Conservation (phyloP, 345 rosid species). For the Barbarea vulgaris region DNA sequence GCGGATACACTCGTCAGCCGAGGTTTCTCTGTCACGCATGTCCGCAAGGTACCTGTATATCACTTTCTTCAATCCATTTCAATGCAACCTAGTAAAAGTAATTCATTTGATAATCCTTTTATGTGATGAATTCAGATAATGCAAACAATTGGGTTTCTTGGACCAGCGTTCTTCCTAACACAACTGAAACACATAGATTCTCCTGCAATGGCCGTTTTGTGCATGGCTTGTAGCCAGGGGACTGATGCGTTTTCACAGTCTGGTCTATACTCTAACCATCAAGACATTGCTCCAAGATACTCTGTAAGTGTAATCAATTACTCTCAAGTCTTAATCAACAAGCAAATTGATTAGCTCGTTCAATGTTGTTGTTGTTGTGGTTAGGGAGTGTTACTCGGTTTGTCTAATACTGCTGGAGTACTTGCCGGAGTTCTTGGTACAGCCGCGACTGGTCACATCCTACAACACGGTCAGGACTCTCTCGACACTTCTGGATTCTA, state of each 20-base stretch:
- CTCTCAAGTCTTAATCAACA: neutral
- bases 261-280: constrained; percentile 92
- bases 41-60: constrained; percentile 70
- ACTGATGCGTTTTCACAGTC: constrained; percentile 97
- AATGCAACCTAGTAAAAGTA: neutral
- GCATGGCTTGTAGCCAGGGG: constrained; percentile 92
- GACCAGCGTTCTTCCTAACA: constrained; percentile 94
- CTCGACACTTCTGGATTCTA: constrained; percentile 3
- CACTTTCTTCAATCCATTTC: constrained; percentile 14
- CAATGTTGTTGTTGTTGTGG: constrained; percentile 5
- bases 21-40: constrained; percentile 77
- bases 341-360: neutral
- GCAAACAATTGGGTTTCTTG: constrained; percentile 96
- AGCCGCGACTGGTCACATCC: constrained; percentile 88
- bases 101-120: neutral
- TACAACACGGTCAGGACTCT: constrained; percentile 72
- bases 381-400: constrained; percentile 90
- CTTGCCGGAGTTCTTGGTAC: constrained; percentile 96
- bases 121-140: constrained; percentile 59
- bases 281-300: constrained; percentile 95
- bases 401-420: constrained; percentile 94
- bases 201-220: constrained; percentile 67
- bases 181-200: constrained; percentile 89
- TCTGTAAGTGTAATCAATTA: constrained; percentile 56
- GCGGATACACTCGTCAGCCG: constrained; percentile 88